Conservation (phyloP, 2,329 filamentous ascomycete genomes). For the Fusarium sp. region DNA sequence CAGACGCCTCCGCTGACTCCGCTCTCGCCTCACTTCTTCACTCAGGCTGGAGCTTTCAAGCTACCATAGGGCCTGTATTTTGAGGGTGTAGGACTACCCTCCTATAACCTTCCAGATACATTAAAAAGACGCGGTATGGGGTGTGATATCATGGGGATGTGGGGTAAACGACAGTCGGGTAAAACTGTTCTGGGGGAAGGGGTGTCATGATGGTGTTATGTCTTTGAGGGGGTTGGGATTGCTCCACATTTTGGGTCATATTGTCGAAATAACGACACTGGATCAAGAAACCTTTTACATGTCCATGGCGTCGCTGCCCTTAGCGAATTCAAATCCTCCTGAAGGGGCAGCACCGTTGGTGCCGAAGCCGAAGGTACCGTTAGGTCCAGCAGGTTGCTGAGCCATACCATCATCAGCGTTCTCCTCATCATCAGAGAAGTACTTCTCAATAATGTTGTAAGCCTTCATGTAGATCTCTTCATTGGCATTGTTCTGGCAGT, state of each 20-base stretch:
- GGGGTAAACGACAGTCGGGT: slow-evolving; percentile 42
- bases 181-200: slow-evolving; percentile 41
- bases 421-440: slow-evolving; percentile 98
- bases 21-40: slow-evolving; percentile 44
- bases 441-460: slow-evolving; percentile 99
- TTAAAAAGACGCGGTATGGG: slow-evolving; percentile 50
- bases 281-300: slow-evolving; percentile 59
- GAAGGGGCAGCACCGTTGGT: slow-evolving; percentile 71
- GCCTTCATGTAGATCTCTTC: slow-evolving; percentile 99
- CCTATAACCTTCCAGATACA: slow-evolving; percentile 53
- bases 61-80: slow-evolving; percentile 66
- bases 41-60: slow-evolving; percentile 73
- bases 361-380: slow-evolving; percentile 84
- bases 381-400: slow-evolving; percentile 70
- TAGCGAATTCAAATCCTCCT: slow-evolving; percentile 94
- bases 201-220: slow-evolving; percentile 43
- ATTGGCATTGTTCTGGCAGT: slow-evolving; percentile 99
- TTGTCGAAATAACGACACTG: slow-evolving; percentile 21
- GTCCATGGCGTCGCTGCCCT: slow-evolving; percentile 72
- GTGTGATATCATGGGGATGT: slow-evolving; percentile 48
- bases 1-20: slow-evolving; percentile 38
- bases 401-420: slow-evolving; percentile 85
- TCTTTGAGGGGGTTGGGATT: slow-evolving; percentile 35
- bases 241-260: slow-evolving; percentile 32
- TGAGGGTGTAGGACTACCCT: slow-evolving; percentile 43